These are phyloP conservation scores for Trichoderma asperellum DNA, from an alignment of 2,329 filamentous ascomycete genomes.

Conservation along the genomic window DNA sequence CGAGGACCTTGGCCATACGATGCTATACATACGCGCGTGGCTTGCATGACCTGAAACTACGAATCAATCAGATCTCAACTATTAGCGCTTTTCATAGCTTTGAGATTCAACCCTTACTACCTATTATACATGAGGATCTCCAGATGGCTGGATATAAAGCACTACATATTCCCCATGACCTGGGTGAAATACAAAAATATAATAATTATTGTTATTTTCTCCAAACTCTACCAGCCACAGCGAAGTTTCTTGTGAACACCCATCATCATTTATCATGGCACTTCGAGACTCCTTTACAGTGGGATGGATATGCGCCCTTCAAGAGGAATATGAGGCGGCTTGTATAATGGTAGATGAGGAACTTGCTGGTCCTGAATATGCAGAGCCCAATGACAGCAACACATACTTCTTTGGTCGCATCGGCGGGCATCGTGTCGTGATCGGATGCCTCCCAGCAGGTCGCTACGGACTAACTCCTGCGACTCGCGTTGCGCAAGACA, in stretches of 20 bases:
- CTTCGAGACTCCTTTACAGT: not conserved
- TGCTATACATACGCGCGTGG: not conserved
- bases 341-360: constrained; percentile 5
- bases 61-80: too few species aligned
- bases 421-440: constrained; percentile 28
- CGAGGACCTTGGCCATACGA: too few species aligned
- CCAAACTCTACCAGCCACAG: not conserved
- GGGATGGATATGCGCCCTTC: not conserved
- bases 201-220: not conserved
- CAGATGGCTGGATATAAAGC: too few species aligned
- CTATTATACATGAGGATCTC: too few species aligned
- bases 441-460: constrained; percentile 29
- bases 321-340: not conserved
- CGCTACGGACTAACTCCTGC: not conserved
- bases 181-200: not conserved
- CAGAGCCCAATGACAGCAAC: constrained; percentile 11
- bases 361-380: not conserved
- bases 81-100: too few species aligned
- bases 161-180: too few species aligned
- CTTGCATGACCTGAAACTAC: not conserved
- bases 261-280: not conserved
- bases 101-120: too few species aligned
- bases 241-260: not conserved
- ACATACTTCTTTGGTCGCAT: constrained; percentile 30
- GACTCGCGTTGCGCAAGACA: not conserved